Evolutionary conservation across 2,329 filamentous ascomycete genomes (phyloP), one percentile per base, ranked within the genome.

Genomic region (Penicillium sp.): DNA sequence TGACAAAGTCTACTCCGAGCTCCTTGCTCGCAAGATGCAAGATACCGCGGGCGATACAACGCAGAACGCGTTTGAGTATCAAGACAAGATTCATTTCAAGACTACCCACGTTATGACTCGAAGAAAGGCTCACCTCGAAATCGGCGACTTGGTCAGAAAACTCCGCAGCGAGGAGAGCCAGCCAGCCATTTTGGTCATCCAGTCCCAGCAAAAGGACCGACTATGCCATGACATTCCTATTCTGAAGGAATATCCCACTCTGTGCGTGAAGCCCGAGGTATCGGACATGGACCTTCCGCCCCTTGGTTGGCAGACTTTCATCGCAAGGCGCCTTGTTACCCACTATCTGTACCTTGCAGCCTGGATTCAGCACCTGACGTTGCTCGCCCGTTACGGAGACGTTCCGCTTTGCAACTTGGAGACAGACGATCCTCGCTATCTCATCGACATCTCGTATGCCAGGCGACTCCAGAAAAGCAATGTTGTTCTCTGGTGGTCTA

Each of bases 401-500:
- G 83, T 98, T 4, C 93, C 93, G 1, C 78, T 99, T 6, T 97
- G 93, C 72, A 98, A 99, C 62, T 75, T 99, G 28, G 93, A 97
- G 68, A 85, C 86, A 38, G 93, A 97, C 58, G 93, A 98, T 62
- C 92, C 93, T 25, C 83, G 89, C 3, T 97, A 93, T 73, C 75
- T 98, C 47, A 98, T 99, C 60, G 93, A 99, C 66, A 83, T 99
- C 47, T 88, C 92, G 0, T 99, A 97, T 67, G 93, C 93, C 0
- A 80, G 95, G 49, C 82, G 91, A 15, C 75, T 99, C 44, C 89
- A 95, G 64, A 86, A 88, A 57, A 95, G 92, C 65, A 90, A 91
- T 49, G 89, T 98, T 1, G 88, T 98, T 5, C 76, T 99, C 6
- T 99, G 93, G 93, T 99, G 93, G 93, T 97, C 92, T 15, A 79